phyloP scores from a whole-genome alignment of 2,329 filamentous ascomycete species.

The Diaporthe citrichinensis region DNA sequence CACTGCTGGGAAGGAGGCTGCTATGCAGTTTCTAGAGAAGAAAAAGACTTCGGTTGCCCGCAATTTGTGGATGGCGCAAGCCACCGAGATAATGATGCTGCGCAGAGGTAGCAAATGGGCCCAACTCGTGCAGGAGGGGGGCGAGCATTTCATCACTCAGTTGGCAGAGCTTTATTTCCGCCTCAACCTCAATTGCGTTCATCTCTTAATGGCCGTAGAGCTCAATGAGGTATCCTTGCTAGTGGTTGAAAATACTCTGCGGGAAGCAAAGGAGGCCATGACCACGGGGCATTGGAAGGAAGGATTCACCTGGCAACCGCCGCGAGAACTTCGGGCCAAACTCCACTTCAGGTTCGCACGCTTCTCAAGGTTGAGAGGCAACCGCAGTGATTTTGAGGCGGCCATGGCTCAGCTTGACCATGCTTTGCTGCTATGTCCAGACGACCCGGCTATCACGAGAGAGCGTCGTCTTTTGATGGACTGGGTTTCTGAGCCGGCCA shows the following conservation, averaged over 20 bases:
- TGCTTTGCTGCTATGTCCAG: neutral
- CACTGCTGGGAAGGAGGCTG: neutral
- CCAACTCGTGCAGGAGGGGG: neutral
- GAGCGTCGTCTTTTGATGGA: neutral
- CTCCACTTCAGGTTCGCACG: neutral
- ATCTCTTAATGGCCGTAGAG: too few relatives aligned
- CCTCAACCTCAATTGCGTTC: neutral
- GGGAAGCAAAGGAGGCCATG: neutral
- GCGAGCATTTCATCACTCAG: neutral
- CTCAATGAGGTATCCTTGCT: too few relatives aligned
- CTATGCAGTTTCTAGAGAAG: neutral
- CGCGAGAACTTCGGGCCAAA: neutral
- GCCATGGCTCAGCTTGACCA: neutral
- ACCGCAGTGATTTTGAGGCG: rapidly evolving
- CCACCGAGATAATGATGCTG: neutral
- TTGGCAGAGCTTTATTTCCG: neutral
- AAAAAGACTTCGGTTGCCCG: rapidly evolving
- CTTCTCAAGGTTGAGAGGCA: neutral
- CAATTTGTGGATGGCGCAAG: neutral
- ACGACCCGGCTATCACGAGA: neutral
- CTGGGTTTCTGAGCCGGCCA: neutral
- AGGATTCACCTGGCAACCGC: neutral
- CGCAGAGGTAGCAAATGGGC: neutral
- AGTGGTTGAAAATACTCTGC: neutral
- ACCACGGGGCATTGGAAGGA: neutral